Evolutionary conservation across 495 filamentous ascomycete species (phyloP), one percentile per base, ranked within the genome.

Genomic region (Trypethelium eluteriae): DNA sequence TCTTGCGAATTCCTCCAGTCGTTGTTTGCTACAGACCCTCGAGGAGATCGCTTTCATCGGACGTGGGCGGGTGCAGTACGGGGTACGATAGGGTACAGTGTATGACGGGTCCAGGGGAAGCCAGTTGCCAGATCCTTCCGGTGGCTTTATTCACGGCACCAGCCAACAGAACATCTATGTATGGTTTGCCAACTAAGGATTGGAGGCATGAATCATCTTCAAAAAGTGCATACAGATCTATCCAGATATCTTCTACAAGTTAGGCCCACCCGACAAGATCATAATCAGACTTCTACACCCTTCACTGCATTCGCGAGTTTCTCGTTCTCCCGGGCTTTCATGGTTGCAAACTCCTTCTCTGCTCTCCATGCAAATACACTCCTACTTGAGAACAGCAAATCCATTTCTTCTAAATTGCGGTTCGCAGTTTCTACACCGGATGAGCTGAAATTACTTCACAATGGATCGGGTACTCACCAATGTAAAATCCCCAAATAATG

Each of bases 331-430:
- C 25, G 6, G 3, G 32, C 18, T 59, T 59, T 59, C n/a, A 59
- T 35, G 18, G 32, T 62, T 14, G 61, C 47, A 39, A 64, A 67
- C 38, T 64, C 35, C 59, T 53, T 65, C 39, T 66, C 64, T 6
- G 64, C 53, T 36, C 49, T 38, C 64, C 64, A 66, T 41, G 34
- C 64, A 38, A 66, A 63, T 9, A 59, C 34, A n/a, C 49, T 61
- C 12, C 46, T 10, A 72, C 59, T 64, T 4, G 71, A 65, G 64
- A 66, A 66, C 11, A 66, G 36, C 34, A 66, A 38, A 47, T 66
- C 64, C 4, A 66, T 39, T 4, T 66, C 64, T 39, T 66, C 64
- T 38, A 66, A 44, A 62, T 65, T 56, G 10, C 64, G 64, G 38
- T 62, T 61, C 25, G 64, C 64, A 5, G 53, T 62, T 46, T 66